phyloP scores from a whole-genome alignment of 768 basidiomycete genomes.

The Lactarius pseudohatsudake region DNA sequence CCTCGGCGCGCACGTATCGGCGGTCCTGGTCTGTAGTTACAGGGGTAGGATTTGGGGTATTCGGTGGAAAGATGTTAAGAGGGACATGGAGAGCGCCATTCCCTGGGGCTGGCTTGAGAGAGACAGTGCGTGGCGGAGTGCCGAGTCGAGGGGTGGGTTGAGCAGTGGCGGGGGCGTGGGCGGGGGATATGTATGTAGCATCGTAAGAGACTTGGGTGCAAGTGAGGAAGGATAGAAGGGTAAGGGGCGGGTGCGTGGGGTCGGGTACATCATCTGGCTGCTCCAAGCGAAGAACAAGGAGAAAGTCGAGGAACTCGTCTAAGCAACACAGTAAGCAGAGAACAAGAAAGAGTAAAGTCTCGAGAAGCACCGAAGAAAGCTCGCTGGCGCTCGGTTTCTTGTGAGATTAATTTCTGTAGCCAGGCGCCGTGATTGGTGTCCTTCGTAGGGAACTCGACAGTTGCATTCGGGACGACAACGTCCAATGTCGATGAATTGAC shows the following conservation, averaged over 20 bases:
- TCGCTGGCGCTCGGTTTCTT: conserved; percentile 53
- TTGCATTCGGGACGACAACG: conserved; percentile 64
- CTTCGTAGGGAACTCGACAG: conserved; percentile 57
- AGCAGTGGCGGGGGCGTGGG: conserved; percentile 33
- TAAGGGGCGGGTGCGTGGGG: conserved; percentile 34
- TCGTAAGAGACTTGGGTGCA: conserved; percentile 79
- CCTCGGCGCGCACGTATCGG: conserved; percentile 76
- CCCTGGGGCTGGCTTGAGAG: conserved; percentile 37
- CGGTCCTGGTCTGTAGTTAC: conserved; percentile 68
- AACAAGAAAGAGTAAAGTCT: conserved; percentile 13
- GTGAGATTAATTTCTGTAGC: conserved; percentile 48
- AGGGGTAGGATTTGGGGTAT: conserved; percentile 84
- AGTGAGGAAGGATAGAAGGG: conserved; percentile 58
- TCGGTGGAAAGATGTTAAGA: conserved; percentile 78
- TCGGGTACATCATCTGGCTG: conserved; percentile 38
- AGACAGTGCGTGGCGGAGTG: conserved; percentile 51
- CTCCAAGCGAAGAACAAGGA: conserved; percentile 31
- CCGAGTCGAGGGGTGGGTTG: conserved; percentile 39
- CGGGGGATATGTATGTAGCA: conserved; percentile 71
- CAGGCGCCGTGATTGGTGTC: conserved; percentile 48
- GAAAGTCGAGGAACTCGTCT: conserved; percentile 34
- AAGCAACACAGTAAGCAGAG: conserved; percentile 35
- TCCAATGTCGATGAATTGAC: conserved; percentile 60
- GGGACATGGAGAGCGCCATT: conserved; percentile 22
- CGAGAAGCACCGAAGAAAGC: conserved; percentile 71